A percentile compares a stretch with the other conserved stretches of the same genome.
phyloP scores from a whole-genome alignment of 2,329 filamentous ascomycete species.

The Trichoderma arundinaceum region DNA sequence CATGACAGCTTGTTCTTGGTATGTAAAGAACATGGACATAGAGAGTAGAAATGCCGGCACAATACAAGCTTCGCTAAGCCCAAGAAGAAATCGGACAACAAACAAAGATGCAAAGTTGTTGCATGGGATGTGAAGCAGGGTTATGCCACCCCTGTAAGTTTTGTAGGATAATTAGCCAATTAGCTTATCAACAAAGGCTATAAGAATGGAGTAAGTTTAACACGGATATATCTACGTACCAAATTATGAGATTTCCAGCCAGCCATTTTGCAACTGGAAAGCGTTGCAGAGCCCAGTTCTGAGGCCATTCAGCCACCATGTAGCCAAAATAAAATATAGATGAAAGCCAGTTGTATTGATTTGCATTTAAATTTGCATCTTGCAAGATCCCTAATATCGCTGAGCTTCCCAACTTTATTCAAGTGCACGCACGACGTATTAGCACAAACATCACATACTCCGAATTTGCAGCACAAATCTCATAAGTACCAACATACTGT shows the following conservation, averaged over 20 bases:
- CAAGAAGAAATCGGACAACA: conserved; percentile 41
- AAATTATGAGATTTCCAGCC: conserved; percentile 35
- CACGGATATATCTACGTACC: conserved; percentile 28
- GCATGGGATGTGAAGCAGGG: conserved; percentile 41
- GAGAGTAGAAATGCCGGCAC: conserved; percentile 37
- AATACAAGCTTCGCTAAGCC: conserved; percentile 39
- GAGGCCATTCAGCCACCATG: conserved; percentile 51
- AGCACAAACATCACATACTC: background rate
- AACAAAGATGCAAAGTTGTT: conserved; percentile 39
- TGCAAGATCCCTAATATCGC: conserved; percentile 33
- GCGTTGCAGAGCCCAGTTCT: conserved; percentile 51
- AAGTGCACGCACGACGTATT: background rate
- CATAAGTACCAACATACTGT: conserved; percentile 38
- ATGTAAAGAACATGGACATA: conserved; percentile 47
- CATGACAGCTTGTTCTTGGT: conserved; percentile 43
- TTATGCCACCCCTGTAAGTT: conserved; percentile 39
- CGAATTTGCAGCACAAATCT: background rate
- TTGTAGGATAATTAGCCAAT: background rate
- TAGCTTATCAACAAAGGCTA: background rate
- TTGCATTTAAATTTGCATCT: conserved; percentile 31
- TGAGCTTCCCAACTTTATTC: conserved; percentile 31
- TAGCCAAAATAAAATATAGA: conserved; percentile 60
- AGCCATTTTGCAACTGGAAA: conserved; percentile 55
- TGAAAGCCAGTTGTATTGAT: conserved; percentile 34
- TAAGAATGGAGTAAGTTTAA: background rate